phyloP scores from a whole-genome alignment of 1,284 basidiomycete genomes.

The Pholiota adiposa region DNA sequence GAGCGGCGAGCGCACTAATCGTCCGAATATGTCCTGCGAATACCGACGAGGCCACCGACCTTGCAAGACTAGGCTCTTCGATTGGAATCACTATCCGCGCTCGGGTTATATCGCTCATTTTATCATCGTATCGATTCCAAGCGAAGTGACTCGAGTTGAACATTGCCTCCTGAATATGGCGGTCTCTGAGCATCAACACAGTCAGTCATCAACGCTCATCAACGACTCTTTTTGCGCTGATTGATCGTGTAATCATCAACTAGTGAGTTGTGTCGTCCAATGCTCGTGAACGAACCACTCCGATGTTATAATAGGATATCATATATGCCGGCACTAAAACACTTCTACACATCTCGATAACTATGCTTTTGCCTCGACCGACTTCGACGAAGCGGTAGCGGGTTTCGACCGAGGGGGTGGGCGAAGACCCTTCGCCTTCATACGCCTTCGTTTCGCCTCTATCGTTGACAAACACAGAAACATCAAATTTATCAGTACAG shows the following conservation, averaged over 20 bases:
- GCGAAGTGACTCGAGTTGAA: too few relatives aligned
- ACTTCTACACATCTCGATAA: not conserved
- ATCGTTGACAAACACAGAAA: conserved; percentile 16
- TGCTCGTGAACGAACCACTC: too few relatives aligned
- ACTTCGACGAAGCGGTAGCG: conserved; percentile 2
- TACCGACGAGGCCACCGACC: not conserved
- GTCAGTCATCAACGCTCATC: too few relatives aligned
- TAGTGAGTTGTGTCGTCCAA: not conserved
- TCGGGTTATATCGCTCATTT: not conserved
- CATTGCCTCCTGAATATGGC: not conserved
- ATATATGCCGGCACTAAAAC: not conserved
- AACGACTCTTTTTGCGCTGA: not conserved
- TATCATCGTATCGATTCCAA: too few relatives aligned
- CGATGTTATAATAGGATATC: not conserved
- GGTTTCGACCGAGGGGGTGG: conserved; percentile 52
- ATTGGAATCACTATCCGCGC: not conserved
- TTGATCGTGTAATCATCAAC: not conserved
- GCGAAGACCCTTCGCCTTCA: conserved; percentile 77
- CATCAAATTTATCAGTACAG: conserved; percentile 8
- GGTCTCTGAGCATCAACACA: too few relatives aligned
- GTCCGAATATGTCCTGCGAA: not conserved
- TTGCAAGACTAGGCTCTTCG: not conserved
- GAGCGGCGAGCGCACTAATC: not conserved
- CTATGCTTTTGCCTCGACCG: conserved; percentile 20
- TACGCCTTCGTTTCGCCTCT: conserved; percentile 73